A percentile compares a stretch with the other conserved stretches of the same genome.
phyloP scores from a whole-genome alignment of 192 early-diverging fungal species.

The Podochytrium sp. region DNA sequence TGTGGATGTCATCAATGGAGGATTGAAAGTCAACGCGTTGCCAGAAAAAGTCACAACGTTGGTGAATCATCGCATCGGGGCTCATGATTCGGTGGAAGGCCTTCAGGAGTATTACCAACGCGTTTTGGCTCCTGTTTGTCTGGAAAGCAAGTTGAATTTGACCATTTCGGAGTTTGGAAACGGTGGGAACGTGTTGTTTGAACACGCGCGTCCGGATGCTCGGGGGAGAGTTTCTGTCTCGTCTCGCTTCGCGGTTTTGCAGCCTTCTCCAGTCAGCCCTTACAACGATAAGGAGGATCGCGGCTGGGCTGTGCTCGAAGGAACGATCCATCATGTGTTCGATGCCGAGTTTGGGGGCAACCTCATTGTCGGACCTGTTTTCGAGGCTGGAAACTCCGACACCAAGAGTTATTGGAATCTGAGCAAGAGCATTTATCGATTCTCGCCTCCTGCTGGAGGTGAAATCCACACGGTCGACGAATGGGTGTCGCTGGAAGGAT shows the following conservation, averaged over 20 bases:
- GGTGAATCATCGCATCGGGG: conserved; percentile 46
- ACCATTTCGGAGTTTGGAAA: background rate
- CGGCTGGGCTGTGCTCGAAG: conserved; percentile 36
- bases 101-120: conserved; percentile 11
- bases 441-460: background rate
- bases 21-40: conserved; percentile 50
- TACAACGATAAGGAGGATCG: background rate
- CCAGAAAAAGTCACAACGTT: conserved; percentile 33
- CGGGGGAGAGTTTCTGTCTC: background rate
- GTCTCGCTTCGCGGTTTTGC: conserved; percentile 24
- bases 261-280: conserved; percentile 40
- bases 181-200: background rate
- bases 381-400: conserved; percentile 48
- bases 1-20: conserved; percentile 49
- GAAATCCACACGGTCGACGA: conserved; percentile 29
- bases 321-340: conserved; percentile 36
- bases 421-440: conserved; percentile 45
- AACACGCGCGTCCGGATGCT: background rate
- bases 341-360: background rate
- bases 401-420: conserved; percentile 43
- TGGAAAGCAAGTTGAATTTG: background rate
- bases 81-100: background rate
- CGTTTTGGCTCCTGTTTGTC: conserved; percentile 11
- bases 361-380: conserved; percentile 35
- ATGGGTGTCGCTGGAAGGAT: background rate